Conservation (phyloP, 2,329 filamentous ascomycete species). For the Daldinia sp. region DNA sequence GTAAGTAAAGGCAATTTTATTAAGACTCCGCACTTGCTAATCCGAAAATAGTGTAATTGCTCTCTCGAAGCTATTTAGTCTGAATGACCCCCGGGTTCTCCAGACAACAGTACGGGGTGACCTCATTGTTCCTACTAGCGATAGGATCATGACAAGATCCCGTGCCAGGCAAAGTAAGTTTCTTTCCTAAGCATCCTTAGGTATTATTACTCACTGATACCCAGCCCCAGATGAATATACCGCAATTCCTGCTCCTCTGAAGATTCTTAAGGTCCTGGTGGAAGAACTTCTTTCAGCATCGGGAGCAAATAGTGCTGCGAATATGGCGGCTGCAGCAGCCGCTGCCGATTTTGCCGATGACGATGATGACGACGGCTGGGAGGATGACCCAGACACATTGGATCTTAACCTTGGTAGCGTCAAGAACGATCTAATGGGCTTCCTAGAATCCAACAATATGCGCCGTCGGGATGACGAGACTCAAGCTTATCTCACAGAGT, state of each 20-base stretch:
- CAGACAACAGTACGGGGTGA: slow-evolving; percentile 91
- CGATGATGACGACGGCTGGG: slow-evolving; percentile 84
- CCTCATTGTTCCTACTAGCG: slow-evolving; percentile 79
- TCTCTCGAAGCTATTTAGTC: slow-evolving; percentile 86
- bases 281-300: slow-evolving; percentile 88
- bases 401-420: slow-evolving; percentile 76
- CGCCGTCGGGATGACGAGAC: slow-evolving; percentile 89
- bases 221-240: slow-evolving; percentile 89
- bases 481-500: slow-evolving; percentile 81
- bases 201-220: slow-evolving; percentile 41
- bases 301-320: slow-evolving; percentile 67
- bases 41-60: slow-evolving; percentile 76
- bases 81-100: slow-evolving; percentile 81
- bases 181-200: slow-evolving; percentile 25
- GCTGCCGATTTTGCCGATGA: slow-evolving; percentile 65
- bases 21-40: slow-evolving; percentile 43
- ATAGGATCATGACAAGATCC: slow-evolving; percentile 92
- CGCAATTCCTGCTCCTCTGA: slow-evolving; percentile 84
- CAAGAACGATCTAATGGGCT: slow-evolving; percentile 83
- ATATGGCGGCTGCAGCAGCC: slow-evolving; percentile 68
- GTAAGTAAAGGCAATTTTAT: slow-evolving; percentile 59
- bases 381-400: slow-evolving; percentile 80
- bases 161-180: slow-evolving; percentile 80
- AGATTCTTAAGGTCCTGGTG: slow-evolving; percentile 95
- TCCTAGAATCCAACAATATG: slow-evolving; percentile 64